Conservation (phyloP, 2,329 filamentous ascomycete species). For the Alternaria infectoria region DNA sequence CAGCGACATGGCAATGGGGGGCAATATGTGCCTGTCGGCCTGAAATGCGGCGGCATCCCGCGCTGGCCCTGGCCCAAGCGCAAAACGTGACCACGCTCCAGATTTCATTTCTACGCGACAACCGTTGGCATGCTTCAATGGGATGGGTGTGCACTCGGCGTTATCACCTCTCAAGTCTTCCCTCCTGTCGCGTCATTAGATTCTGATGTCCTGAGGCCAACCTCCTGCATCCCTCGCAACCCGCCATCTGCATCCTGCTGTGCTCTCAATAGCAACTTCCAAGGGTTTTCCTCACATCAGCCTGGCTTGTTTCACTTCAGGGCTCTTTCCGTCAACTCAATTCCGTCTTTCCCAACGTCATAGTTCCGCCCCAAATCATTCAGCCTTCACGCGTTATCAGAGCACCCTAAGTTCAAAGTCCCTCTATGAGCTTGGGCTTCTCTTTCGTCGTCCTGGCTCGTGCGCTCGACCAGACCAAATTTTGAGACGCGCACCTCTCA, state of each 20-base stretch:
- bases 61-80: conserved; percentile 25
- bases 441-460: conserved; percentile 31
- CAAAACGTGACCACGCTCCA: conserved; percentile 24
- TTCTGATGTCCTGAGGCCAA: not conserved
- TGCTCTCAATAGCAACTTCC: conserved; percentile 20
- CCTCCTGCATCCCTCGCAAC: conserved; percentile 3
- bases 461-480: conserved; percentile 35
- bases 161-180: not conserved
- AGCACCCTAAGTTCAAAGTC: conserved; percentile 1
- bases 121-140: conserved; percentile 8
- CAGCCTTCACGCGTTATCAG: not conserved
- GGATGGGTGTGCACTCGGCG: not conserved
- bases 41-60: conserved; percentile 15
- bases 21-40: conserved; percentile 19
- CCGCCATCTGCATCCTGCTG: conserved; percentile 17
- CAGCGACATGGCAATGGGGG: conserved; percentile 21
- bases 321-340: conserved; percentile 13
- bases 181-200: not conserved
- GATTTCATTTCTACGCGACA: conserved; percentile 16
- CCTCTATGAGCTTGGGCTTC: conserved; percentile 18
- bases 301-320: conserved; percentile 13
- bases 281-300: conserved; percentile 28
- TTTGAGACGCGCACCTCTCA: conserved; percentile 29
- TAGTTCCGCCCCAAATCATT: not conserved
- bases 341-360: conserved; percentile 7